These are phyloP conservation scores for Collybia sp. DNA, from an alignment of 768 basidiomycete species.

Conservation along the genomic window DNA sequence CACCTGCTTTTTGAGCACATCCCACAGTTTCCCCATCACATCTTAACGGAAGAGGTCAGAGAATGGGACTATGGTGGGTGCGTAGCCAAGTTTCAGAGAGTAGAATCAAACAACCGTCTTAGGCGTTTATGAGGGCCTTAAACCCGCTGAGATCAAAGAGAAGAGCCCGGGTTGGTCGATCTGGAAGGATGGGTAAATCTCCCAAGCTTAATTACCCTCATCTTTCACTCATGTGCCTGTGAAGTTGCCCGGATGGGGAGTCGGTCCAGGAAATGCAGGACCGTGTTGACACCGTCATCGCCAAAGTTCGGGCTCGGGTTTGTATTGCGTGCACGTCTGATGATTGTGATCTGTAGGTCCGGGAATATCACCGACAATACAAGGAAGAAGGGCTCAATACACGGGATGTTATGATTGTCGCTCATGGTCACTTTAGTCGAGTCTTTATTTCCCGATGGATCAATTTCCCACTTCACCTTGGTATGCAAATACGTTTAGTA, in stretches of 20 bases:
- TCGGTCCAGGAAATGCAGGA: conserved; percentile 71
- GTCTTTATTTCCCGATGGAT: conserved; percentile 83
- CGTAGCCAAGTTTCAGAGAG: neutral
- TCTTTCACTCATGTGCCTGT: conserved; percentile 5
- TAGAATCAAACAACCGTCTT: conserved; percentile 2
- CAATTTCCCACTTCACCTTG: conserved; percentile 50
- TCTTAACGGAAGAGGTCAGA: conserved; percentile 58
- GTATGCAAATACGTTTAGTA: conserved; percentile 12
- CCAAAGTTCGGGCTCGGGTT: conserved; percentile 40
- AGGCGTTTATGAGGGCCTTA: conserved; percentile 85
- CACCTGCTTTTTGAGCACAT: conserved; percentile 63
- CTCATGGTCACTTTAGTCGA: conserved; percentile 83
- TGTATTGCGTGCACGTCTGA: neutral
- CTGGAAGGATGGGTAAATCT: conserved; percentile 74
- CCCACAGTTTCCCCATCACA: conserved; percentile 41
- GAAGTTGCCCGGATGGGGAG: conserved; percentile 86
- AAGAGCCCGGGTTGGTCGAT: conserved; percentile 67
- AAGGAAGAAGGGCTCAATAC: conserved; percentile 60
- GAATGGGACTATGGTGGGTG: conserved; percentile 82
- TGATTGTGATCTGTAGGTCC: conserved; percentile 49
- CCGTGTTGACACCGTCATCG: conserved; percentile 75
- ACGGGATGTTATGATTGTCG: conserved; percentile 84
- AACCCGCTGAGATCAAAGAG: conserved; percentile 70
- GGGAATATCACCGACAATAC: conserved; percentile 67
- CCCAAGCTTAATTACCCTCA: neutral